A percentile compares a stretch with the other conserved stretches of the same genome.
phyloP scores from a whole-genome alignment of 176 grass and related monocot genomes.

The Bromus sterilis region DNA sequence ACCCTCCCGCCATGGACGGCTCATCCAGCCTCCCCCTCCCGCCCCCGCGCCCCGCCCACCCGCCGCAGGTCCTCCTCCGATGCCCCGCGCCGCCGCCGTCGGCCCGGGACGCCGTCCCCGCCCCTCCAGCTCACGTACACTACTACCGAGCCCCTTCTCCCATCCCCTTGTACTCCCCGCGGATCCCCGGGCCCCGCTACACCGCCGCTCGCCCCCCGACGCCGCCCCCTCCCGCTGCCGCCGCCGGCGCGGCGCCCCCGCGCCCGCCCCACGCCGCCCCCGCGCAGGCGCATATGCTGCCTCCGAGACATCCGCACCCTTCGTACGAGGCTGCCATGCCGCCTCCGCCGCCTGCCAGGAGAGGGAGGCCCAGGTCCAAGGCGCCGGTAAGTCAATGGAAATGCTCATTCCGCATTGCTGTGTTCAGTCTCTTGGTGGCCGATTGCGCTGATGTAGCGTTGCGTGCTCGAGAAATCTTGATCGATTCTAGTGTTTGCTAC shows the following conservation, averaged over 20 bases:
- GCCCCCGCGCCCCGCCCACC: background rate
- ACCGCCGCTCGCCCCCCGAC: background rate
- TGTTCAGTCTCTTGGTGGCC: background rate
- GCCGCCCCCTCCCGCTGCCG: slow-evolving; percentile 6
- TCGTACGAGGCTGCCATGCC: background rate
- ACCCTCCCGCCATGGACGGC: slow-evolving; percentile 19
- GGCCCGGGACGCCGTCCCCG: background rate
- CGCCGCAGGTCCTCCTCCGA: slow-evolving; percentile 33
- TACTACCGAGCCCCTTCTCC: slow-evolving; percentile 14
- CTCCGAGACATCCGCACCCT: background rate
- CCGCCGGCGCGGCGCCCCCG: background rate
- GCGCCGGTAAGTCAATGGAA: slow-evolving; percentile 14
- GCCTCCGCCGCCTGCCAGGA: background rate
- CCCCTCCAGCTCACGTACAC: slow-evolving; percentile 16
- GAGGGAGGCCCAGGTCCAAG: background rate
- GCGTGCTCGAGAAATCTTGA: background rate
- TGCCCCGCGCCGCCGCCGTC: slow-evolving; percentile 27
- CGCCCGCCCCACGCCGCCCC: background rate
- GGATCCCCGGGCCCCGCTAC: background rate
- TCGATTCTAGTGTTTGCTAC: background rate
- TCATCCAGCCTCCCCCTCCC: slow-evolving; percentile 28
- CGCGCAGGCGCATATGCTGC: background rate
- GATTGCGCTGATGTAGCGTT: background rate
- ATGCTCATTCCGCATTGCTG: background rate
- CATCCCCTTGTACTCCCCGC: slow-evolving; percentile 26